Conservation (phyloP, 768 basidiomycete genomes). For the Mycena haematopus region DNA sequence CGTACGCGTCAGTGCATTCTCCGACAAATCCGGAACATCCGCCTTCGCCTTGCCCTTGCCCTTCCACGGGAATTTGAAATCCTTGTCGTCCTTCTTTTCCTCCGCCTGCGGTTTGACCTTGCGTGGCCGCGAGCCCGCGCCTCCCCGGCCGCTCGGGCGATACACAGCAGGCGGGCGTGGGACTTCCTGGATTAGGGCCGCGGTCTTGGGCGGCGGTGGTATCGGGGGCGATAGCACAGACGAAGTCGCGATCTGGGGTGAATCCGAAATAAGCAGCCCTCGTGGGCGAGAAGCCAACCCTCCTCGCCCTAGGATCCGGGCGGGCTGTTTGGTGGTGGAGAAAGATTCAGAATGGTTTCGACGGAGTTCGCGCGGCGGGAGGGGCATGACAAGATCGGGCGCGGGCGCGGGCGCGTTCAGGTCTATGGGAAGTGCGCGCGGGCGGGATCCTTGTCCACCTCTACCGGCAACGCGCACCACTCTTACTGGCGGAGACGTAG, state of each 20-base stretch:
- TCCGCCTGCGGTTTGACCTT: constrained; percentile 6
- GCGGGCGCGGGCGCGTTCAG: neutral
- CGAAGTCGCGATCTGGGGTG: neutral
- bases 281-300: constrained; percentile 20
- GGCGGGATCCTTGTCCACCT: constrained; percentile 26
- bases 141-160: constrained; percentile 22
- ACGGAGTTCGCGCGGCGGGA: neutral
- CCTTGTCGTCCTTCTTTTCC: neutral
- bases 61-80: constrained; percentile 16
- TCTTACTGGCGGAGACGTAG: neutral
- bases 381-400: neutral
- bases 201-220: neutral
- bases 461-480: constrained; percentile 21
- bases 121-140: constrained; percentile 21
- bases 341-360: neutral
- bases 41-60: constrained; percentile 21
- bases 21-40: neutral
- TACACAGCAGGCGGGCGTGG: neutral
- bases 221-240: neutral
- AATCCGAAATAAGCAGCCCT: neutral
- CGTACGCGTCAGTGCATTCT: constrained; percentile 12
- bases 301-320: constrained; percentile 20
- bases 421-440: constrained; percentile 10
- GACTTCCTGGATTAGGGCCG: constrained; percentile 1
- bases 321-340: neutral